A percentile compares a stretch with the other conserved stretches of the same genome.
Conservation (phyloP, 306 rosid genomes). For the Acacia acuminata region DNA sequence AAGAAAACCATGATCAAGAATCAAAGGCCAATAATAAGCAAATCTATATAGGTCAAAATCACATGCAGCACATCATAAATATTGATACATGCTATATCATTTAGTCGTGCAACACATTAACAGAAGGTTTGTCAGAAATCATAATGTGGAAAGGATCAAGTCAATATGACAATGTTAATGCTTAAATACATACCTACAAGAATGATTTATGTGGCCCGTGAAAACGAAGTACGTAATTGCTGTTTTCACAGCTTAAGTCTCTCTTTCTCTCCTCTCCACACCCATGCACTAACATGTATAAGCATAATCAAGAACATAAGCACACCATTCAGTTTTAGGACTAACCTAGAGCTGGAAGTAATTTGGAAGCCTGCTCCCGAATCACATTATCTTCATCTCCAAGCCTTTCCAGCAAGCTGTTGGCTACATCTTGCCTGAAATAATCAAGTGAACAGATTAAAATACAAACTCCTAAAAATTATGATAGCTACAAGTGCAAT, state of each 20-base stretch:
- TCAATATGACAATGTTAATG: constrained; percentile 8
- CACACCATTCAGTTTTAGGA: constrained; percentile 13
- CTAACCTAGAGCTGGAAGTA: constrained; percentile 78
- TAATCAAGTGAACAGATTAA: constrained; percentile 29
- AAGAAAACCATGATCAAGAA: neutral
- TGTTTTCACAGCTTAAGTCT: neutral
- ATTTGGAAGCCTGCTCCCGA: constrained; percentile 60
- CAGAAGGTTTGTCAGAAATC: neutral
- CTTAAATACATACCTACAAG: neutral
- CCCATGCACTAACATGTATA: neutral
- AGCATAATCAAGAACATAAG: neutral
- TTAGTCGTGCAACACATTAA: constrained; percentile 4
- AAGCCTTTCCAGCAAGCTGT: constrained; percentile 68
- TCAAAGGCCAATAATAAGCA: neutral
- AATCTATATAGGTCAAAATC: constrained; percentile 13
- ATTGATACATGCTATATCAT: constrained; percentile 8
- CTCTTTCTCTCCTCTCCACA: neutral
- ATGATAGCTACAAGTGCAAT: constrained; percentile 17
- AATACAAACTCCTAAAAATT: constrained; percentile 23
- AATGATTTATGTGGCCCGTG: neutral
- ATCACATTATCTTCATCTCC: constrained; percentile 72
- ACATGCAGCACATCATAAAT: constrained; percentile 2
- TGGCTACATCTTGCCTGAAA: constrained; percentile 73
- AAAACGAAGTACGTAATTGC: neutral
- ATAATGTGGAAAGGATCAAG: neutral